Evolutionary conservation across 768 basidiomycete species (phyloP).

Genomic region (Termitomyces bulborhizus): DNA sequence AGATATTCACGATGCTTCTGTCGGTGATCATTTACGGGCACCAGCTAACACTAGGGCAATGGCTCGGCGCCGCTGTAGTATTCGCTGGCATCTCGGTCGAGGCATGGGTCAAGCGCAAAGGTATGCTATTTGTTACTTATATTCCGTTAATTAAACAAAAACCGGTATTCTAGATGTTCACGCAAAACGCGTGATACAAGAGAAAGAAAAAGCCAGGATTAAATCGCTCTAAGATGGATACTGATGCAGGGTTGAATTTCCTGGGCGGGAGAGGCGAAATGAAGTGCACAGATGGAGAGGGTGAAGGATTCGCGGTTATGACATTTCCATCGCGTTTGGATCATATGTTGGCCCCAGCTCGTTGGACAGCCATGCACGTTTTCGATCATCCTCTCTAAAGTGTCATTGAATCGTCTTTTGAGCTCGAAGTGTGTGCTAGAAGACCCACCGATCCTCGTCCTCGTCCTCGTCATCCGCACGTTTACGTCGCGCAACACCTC

Average conservation of each 20-base stretch:
- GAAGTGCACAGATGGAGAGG: background rate
- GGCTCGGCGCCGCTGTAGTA: constrained; percentile 87
- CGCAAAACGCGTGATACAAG: constrained; percentile 70
- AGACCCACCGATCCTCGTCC: constrained; percentile 30
- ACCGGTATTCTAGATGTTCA: constrained; percentile 55
- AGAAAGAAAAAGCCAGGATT: constrained; percentile 79
- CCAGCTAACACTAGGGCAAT: constrained; percentile 76
- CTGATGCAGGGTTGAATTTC: background rate
- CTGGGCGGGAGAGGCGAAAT: background rate
- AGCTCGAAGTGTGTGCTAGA: background rate
- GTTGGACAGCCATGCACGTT: constrained; percentile 35
- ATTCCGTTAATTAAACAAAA: constrained; percentile 7
- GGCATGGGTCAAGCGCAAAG: constrained; percentile 85
- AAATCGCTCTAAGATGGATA: constrained; percentile 54
- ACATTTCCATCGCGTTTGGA: constrained; percentile 47
- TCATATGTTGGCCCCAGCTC: constrained; percentile 27
- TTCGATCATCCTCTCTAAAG: constrained; percentile 32
- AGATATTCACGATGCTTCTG: constrained; percentile 96
- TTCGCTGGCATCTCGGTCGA: constrained; percentile 96
- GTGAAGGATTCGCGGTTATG: background rate
- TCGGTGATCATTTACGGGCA: constrained; percentile 93
- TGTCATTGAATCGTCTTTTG: constrained; percentile 1
- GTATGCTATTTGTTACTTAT: constrained; percentile 29
- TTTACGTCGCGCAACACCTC: constrained; percentile 53
- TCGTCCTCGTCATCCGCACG: constrained; percentile 67